Conservation (phyloP, 345 rosid genomes). For the Eucalyptus brandiana region DNA sequence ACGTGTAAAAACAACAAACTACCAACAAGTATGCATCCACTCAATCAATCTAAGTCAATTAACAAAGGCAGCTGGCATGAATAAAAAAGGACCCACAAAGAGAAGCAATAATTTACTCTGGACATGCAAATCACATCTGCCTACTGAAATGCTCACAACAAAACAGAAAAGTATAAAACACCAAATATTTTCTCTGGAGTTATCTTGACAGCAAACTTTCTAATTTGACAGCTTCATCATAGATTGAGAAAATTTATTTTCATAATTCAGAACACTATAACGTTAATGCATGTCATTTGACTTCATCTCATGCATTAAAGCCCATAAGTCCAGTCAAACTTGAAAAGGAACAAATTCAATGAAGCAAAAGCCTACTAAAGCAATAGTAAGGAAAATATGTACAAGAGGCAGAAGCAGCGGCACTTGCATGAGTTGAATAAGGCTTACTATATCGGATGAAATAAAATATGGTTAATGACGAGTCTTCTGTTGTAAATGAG, state of each 20-base stretch:
- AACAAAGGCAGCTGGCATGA: neutral
- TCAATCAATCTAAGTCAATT: neutral
- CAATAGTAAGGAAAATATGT: neutral
- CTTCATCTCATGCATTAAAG: neutral
- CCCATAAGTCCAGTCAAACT: neutral
- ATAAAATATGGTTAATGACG: neutral
- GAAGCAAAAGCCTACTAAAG: neutral
- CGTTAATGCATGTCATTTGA: neutral
- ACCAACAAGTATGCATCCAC: neutral
- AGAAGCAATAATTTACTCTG: neutral
- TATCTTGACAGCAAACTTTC: neutral
- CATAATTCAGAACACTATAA: neutral
- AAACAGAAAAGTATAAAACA: neutral
- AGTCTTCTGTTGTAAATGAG: neutral
- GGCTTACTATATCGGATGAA: neutral
- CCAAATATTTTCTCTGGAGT: neutral
- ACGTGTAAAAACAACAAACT: neutral
- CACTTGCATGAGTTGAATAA: neutral
- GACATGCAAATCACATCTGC: neutral
- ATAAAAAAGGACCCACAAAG: neutral
- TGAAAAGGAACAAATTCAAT: neutral
- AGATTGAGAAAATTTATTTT: neutral
- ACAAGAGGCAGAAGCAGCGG: neutral
- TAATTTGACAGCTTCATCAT: neutral
- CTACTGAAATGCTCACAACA: neutral